Conservation (phyloP, 495 filamentous ascomycete genomes). For the Penicillium soppii region DNA sequence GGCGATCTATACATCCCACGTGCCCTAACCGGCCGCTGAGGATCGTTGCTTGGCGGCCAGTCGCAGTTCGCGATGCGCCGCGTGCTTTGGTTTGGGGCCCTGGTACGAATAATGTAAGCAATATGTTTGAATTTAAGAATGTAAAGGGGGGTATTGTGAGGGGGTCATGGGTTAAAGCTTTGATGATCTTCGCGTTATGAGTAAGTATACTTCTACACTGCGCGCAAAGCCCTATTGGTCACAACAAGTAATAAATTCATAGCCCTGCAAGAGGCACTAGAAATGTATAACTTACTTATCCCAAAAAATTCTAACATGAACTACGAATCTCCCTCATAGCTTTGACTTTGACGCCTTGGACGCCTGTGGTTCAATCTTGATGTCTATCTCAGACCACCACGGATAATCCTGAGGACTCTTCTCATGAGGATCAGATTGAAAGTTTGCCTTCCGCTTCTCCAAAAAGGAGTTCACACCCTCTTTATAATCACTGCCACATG, state of each 20-base stretch:
- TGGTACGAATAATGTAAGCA: too few relatives aligned
- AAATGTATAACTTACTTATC: too few relatives aligned
- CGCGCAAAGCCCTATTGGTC: too few relatives aligned
- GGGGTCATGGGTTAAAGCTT: too few relatives aligned
- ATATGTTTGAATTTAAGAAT: slow-evolving; percentile 14
- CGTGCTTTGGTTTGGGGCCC: slow-evolving; percentile 11
- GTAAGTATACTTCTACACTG: too few relatives aligned
- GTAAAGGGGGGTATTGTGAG: too few relatives aligned
- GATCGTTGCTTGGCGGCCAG: slow-evolving; percentile 18
- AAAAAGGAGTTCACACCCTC: slow-evolving; percentile 46
- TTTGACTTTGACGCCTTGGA: slow-evolving; percentile 16
- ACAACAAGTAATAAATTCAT: too few relatives aligned
- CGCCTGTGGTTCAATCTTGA: slow-evolving; percentile 5
- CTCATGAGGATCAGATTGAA: slow-evolving; percentile 32
- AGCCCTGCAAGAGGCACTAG: too few relatives aligned
- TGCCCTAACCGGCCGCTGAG: slow-evolving; percentile 13
- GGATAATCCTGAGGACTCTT: slow-evolving; percentile 22
- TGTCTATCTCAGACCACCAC: slow-evolving; percentile 24
- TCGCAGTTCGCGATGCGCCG: slow-evolving; percentile 8
- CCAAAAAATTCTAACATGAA: too few relatives aligned
- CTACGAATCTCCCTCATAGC: slow-evolving; percentile 2
- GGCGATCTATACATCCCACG: slow-evolving; percentile 9
- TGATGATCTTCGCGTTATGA: too few relatives aligned
- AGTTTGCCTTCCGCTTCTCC: slow-evolving; percentile 48
- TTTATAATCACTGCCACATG: slow-evolving; percentile 29